Conservation (phyloP, 805 yeast species). For the Lachancea quebecensis region DNA sequence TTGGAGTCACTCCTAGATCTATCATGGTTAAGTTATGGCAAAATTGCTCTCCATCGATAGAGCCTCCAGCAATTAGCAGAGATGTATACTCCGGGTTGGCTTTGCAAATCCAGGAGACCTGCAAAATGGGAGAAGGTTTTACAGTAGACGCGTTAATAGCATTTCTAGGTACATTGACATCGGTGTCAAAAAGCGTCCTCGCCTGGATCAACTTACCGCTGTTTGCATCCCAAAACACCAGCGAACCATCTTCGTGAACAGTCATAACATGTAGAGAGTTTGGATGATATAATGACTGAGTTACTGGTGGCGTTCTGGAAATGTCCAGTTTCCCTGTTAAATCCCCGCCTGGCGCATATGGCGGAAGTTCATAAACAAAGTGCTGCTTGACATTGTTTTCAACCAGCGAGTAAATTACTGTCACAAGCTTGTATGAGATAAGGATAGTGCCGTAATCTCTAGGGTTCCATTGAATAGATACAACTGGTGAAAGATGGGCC, state of each 20-base stretch:
- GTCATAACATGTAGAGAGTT: constrained; percentile 82
- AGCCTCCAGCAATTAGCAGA: constrained; percentile 61
- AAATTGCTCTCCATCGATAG: constrained; percentile 36
- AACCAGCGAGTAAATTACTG: constrained; percentile 61
- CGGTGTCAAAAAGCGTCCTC: constrained; percentile 58
- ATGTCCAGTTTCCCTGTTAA: constrained; percentile 24
- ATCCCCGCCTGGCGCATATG: constrained; percentile 70
- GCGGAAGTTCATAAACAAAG: constrained; percentile 56
- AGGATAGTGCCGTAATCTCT: constrained; percentile 76
- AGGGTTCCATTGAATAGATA: constrained; percentile 74
- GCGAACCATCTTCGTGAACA: constrained; percentile 71
- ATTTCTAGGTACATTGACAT: constrained; percentile 47
- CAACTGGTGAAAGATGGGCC: constrained; percentile 56
- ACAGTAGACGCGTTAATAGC: constrained; percentile 10
- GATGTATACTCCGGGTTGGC: constrained; percentile 76
- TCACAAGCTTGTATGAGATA: constrained; percentile 63
- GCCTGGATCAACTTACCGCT: constrained; percentile 71
- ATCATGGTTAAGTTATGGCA: constrained; percentile 46
- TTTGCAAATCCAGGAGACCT: constrained; percentile 72
- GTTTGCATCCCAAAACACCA: constrained; percentile 89
- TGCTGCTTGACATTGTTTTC: constrained; percentile 49
- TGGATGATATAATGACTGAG: constrained; percentile 78
- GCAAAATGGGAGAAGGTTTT: constrained; percentile 34
- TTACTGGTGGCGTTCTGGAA: constrained; percentile 36
- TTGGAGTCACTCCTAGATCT: constrained; percentile 75